phyloP scores from a whole-genome alignment of 2,329 filamentous ascomycete genomes.

The Diplodia mutila region DNA sequence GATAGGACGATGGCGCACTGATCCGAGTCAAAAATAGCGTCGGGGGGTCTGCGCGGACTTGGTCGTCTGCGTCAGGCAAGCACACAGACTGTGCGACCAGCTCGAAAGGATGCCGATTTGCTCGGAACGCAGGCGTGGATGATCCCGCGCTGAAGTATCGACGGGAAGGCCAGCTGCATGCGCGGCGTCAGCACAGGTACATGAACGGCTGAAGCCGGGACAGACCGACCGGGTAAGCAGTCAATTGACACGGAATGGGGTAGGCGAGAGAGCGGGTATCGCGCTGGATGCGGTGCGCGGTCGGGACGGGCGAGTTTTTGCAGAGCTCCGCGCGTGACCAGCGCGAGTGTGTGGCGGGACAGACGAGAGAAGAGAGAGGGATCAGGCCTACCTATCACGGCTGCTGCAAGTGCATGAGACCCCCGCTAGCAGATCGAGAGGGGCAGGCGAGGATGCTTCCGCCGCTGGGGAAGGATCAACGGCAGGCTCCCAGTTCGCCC shows the following conservation, averaged over 20 bases:
- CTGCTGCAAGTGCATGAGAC: constrained; percentile 18
- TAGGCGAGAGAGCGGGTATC: not conserved
- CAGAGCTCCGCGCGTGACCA: constrained; percentile 21
- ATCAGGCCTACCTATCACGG: constrained; percentile 24
- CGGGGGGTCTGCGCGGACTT: constrained; percentile 2
- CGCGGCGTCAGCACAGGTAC: constrained; percentile 23
- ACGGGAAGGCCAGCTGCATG: constrained; percentile 24
- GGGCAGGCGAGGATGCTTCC: constrained; percentile 22
- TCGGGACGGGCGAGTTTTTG: constrained; percentile 22
- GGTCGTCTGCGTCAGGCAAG: constrained; percentile 17
- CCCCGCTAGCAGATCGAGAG: constrained; percentile 23
- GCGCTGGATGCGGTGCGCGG: constrained; percentile 21
- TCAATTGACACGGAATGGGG: constrained; percentile 1
- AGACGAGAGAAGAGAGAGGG: constrained; percentile 1
- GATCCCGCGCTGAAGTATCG: constrained; percentile 21
- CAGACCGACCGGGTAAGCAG: constrained; percentile 16
- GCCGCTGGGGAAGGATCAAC: constrained; percentile 21
- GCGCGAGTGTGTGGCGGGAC: constrained; percentile 24
- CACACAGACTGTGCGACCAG: constrained; percentile 21
- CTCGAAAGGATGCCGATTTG: constrained; percentile 24
- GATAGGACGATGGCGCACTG: constrained; percentile 15
- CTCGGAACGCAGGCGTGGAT: constrained; percentile 16
- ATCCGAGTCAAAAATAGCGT: constrained; percentile 22
- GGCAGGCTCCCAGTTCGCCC: not conserved
- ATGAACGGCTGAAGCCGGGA: constrained; percentile 24